Percentiles rank a stretch among this genome's conserved stretches.
Evolutionary conservation across 1,284 basidiomycete species (phyloP).

Genomic region (Coniferiporia sulphurascens): DNA sequence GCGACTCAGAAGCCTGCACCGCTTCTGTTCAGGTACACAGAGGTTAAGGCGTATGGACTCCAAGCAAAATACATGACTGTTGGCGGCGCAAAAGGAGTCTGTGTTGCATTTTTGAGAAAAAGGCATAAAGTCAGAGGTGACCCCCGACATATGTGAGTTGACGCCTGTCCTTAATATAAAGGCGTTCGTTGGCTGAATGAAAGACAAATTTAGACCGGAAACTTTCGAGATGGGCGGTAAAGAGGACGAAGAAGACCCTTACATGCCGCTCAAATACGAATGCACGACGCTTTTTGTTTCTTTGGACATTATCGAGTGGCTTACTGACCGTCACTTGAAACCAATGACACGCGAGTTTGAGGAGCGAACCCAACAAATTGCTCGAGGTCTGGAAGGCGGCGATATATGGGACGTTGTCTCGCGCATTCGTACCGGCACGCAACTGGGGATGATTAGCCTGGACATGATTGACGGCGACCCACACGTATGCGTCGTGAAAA

Average conservation of each 20-base stretch:
- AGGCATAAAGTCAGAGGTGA: constrained; percentile 21
- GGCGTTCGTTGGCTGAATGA: not conserved
- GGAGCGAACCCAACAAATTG: constrained; percentile 30
- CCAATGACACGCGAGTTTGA: constrained; percentile 39
- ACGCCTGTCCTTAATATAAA: not conserved
- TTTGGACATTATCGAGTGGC: constrained; percentile 44
- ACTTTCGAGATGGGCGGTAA: constrained; percentile 15
- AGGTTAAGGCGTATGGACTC: constrained; percentile 51
- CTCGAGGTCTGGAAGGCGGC: not conserved
- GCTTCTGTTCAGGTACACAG: constrained; percentile 46
- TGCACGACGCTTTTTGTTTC: constrained; percentile 43
- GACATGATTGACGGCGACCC: constrained; percentile 42
- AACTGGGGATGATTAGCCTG: constrained; percentile 40
- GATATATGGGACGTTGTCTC: constrained; percentile 25
- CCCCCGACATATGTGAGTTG: constrained; percentile 29
- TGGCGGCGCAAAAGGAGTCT: constrained; percentile 1
- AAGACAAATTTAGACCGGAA: constrained; percentile 8
- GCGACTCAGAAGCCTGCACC: constrained; percentile 37
- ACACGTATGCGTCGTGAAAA: constrained; percentile 42
- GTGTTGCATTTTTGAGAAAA: constrained; percentile 15
- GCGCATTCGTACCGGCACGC: constrained; percentile 33
- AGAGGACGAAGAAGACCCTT: constrained; percentile 16
- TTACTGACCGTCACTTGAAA: constrained; percentile 42
- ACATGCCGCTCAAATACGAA: constrained; percentile 36
- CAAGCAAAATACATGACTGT: constrained; percentile 56